These are phyloP conservation scores for Blumeria hordei DNA, from an alignment of 2,329 filamentous ascomycete genomes.

Conservation along the genomic window DNA sequence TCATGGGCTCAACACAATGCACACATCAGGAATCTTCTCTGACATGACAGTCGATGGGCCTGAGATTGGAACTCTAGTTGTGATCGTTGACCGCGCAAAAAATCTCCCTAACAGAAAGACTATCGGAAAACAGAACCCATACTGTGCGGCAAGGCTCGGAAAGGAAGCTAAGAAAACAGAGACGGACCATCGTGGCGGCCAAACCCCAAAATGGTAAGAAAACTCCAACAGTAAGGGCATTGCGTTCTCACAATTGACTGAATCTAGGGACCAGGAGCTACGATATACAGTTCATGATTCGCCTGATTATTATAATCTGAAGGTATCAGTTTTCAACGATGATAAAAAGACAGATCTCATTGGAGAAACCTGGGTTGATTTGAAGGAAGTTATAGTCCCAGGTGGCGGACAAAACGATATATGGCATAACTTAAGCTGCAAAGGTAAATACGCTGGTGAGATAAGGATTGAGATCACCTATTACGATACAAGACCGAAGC, in stretches of 20 bases:
- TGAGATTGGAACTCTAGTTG: constrained; percentile 74
- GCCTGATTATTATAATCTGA: constrained; percentile 84
- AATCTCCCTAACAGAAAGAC: constrained; percentile 92
- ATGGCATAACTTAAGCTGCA: constrained; percentile 74
- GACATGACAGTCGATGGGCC: constrained; percentile 88
- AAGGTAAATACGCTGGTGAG: constrained; percentile 88
- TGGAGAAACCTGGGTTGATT: constrained; percentile 74
- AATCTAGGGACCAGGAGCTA: constrained; percentile 74
- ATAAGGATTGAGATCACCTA: constrained; percentile 88
- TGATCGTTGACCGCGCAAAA: constrained; percentile 83
- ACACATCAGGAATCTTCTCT: constrained; percentile 81
- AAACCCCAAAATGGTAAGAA: constrained; percentile 80
- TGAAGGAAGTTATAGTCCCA: constrained; percentile 55
- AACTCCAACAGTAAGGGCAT: neutral
- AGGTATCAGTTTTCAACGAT: constrained; percentile 91
- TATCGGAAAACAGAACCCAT: constrained; percentile 96
- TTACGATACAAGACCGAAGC: constrained; percentile 72
- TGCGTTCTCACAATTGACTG: neutral
- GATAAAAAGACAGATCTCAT: constrained; percentile 96
- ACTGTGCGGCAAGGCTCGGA: constrained; percentile 76
- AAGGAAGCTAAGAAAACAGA: constrained; percentile 96
- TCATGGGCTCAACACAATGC: constrained; percentile 35
- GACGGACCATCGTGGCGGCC: constrained; percentile 79
- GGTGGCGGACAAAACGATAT: constrained; percentile 85
- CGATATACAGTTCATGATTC: constrained; percentile 93